Conservation (phyloP, 163 green algal genomes). For the Chloroidium sp. region DNA sequence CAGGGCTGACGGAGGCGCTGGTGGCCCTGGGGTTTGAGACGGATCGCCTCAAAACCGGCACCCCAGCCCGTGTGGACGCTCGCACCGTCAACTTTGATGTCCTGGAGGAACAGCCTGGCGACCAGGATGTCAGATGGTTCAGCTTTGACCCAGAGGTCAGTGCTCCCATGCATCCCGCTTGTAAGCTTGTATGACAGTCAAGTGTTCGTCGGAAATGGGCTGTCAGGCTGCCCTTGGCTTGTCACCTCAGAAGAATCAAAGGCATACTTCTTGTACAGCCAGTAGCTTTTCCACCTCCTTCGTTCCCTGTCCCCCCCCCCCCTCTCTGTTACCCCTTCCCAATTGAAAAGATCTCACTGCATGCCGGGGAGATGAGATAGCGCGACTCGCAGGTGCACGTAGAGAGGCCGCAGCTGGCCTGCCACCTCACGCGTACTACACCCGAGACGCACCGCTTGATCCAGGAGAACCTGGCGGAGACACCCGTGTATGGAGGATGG, state of each 20-base stretch:
- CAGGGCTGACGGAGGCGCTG: slow-evolving; percentile 85
- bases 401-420: slow-evolving; percentile 69
- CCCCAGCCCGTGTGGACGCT: slow-evolving; percentile 83
- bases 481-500: slow-evolving; percentile 88
- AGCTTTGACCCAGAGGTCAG: slow-evolving; percentile 65
- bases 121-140: slow-evolving; percentile 80
- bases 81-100: slow-evolving; percentile 74
- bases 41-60: slow-evolving; percentile 94
- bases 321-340: no score
- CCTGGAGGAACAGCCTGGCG: slow-evolving; percentile 76
- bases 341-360: no score
- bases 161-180: no score
- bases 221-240: no score
- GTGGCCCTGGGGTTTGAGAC: slow-evolving; percentile 83
- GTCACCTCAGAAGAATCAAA: no score
- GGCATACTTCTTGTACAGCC: no score
- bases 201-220: no score
- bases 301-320: no score
- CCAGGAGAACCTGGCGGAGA: slow-evolving; percentile 81
- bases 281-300: no score
- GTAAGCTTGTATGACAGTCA: no score
- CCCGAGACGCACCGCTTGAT: slow-evolving; percentile 81
- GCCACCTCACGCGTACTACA: slow-evolving; percentile 89
- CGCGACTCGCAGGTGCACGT: slow-evolving; percentile 41
- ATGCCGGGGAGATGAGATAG: no score